phyloP scores from a whole-genome alignment of 2,329 filamentous ascomycete genomes.

The Cladosporium sp. region DNA sequence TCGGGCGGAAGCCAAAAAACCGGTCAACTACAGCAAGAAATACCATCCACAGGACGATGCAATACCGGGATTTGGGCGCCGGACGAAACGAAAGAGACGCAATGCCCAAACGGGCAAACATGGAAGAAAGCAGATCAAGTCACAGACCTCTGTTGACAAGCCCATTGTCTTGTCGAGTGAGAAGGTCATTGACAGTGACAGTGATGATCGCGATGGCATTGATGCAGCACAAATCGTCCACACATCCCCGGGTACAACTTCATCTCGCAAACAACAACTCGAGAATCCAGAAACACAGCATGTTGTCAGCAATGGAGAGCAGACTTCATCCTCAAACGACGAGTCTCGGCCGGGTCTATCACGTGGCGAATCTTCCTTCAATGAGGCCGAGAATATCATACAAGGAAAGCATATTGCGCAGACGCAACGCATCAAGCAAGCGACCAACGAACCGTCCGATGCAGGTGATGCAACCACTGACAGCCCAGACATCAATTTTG shows the following conservation, averaged over 20 bases:
- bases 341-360: not conserved
- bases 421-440: not conserved
- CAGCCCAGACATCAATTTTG: not conserved
- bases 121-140: not conserved
- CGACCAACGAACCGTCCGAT: not conserved
- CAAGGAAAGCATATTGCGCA: not conserved
- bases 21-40: constrained; percentile 21
- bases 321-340: not conserved
- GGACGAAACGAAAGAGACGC: constrained; percentile 10
- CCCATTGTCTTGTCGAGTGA: not conserved
- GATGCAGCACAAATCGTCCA: not conserved
- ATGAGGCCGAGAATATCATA: not conserved
- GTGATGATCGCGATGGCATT: not conserved
- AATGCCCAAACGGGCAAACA: not conserved
- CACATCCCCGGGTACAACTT: not conserved
- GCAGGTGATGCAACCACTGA: not conserved
- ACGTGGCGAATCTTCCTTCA: not conserved
- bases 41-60: constrained; percentile 25
- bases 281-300: not conserved
- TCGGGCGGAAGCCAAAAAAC: constrained; percentile 19
- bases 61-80: constrained; percentile 19
- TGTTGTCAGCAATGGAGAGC: not conserved
- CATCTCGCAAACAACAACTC: not conserved
- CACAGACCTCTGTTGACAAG: not conserved
- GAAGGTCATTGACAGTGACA: not conserved